phyloP scores from a whole-genome alignment of 805 yeast species.

The Torulaspora franciscae region DNA sequence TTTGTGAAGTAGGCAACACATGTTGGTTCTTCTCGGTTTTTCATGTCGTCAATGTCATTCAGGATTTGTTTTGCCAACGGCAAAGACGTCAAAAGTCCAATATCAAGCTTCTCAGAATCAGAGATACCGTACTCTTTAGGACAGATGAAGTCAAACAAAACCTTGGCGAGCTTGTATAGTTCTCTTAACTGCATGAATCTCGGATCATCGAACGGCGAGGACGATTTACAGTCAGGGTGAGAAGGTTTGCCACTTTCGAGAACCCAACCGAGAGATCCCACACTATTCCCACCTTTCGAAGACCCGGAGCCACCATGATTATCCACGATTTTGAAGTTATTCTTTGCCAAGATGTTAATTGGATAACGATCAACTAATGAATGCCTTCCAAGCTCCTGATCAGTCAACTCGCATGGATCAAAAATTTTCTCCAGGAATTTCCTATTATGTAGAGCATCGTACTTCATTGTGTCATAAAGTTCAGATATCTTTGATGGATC shows the following conservation, averaged over 20 bases:
- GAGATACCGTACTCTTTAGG: conserved; percentile 99
- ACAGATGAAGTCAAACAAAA: conserved; percentile 91
- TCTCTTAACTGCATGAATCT: conserved; percentile 79
- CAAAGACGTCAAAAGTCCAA: conserved; percentile 87
- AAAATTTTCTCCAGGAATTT: conserved; percentile 81
- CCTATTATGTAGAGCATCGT: conserved; percentile 93
- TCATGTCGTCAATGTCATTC: conserved; percentile 73
- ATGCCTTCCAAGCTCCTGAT: conserved; percentile 30
- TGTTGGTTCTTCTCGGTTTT: conserved; percentile 73
- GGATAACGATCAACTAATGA: conserved; percentile 68
- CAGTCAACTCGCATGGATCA: conserved; percentile 46
- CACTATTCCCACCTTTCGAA: conserved; percentile 32
- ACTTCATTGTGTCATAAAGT: conserved; percentile 96
- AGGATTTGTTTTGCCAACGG: conserved; percentile 89
- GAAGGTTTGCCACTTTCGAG: conserved; percentile 40
- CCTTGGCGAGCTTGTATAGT: conserved; percentile 83
- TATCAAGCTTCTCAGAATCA: conserved; percentile 90
- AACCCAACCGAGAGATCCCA: conserved; percentile 74
- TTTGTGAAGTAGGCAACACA: conserved; percentile 90
- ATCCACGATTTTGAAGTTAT: conserved; percentile 60
- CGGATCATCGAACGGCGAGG: conserved; percentile 67
- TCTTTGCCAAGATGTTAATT: conserved; percentile 68
- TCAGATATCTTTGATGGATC: conserved; percentile 97
- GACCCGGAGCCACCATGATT: conserved; percentile 14
- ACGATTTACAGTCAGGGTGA: conserved; percentile 22